Evolutionary conservation across 805 yeast genomes (phyloP).

Genomic region (Nakazawaea molendinolei): DNA sequence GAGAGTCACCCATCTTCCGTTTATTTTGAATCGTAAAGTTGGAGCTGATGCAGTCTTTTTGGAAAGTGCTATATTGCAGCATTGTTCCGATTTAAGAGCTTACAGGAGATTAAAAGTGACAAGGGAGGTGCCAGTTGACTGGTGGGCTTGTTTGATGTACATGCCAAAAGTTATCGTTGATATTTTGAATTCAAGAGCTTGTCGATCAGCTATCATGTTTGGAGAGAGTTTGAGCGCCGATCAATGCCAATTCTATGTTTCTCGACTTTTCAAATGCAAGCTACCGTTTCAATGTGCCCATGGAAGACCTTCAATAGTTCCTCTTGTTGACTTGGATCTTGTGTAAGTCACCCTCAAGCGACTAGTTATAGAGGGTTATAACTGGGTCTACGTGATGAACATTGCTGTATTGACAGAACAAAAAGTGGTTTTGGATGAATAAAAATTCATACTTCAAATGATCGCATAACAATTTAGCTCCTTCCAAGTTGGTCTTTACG

Average conservation of each 20-base stretch:
- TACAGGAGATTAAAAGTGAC: conserved; percentile 20
- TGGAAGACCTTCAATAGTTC: conserved; percentile 71
- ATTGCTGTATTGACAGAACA: too few relatives aligned
- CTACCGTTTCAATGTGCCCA: conserved; percentile 81
- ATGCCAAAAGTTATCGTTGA: conserved; percentile 49
- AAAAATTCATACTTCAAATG: too few relatives aligned
- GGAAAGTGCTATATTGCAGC: conserved; percentile 34
- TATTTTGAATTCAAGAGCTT: conserved; percentile 52
- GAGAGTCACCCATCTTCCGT: conserved; percentile 37
- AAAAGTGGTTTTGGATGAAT: too few relatives aligned
- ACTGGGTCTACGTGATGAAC: too few relatives aligned
- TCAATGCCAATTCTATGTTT: conserved; percentile 41
- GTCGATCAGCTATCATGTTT: conserved; percentile 66
- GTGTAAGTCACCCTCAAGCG: too few relatives aligned
- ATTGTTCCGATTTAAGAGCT: conserved; percentile 34
- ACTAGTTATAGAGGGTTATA: too few relatives aligned
- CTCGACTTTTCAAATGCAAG: conserved; percentile 37
- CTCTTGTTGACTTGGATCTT: conserved; percentile 31
- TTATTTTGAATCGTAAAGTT: conserved; percentile 28
- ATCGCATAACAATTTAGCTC: too few relatives aligned
- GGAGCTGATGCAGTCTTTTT: conserved; percentile 24
- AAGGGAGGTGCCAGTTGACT: conserved; percentile 12
- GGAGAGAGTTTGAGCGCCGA: conserved; percentile 42
- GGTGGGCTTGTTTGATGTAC: conserved; percentile 32
- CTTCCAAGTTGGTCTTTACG: too few relatives aligned